These are phyloP conservation scores for Thelonectria olida DNA, from an alignment of 2,329 filamentous ascomycete genomes.

Conservation along the genomic window DNA sequence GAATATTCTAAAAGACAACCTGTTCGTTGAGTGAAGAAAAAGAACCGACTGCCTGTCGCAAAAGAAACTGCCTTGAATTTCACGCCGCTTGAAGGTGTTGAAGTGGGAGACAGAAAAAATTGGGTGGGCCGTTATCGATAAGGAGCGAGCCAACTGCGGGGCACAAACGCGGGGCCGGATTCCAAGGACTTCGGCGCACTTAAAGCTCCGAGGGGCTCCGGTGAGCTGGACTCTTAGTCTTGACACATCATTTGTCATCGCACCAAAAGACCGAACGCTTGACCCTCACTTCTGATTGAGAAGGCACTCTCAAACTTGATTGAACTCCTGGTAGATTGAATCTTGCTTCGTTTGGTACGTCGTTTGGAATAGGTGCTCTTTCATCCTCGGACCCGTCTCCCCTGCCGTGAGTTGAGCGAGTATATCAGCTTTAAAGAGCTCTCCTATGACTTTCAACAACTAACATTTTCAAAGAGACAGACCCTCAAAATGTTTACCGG, in stretches of 20 bases:
- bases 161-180: conserved; percentile 30
- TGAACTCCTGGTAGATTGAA: not conserved
- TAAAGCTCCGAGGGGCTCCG: conserved; percentile 10
- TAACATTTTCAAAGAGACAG: not conserved
- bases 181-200: conserved; percentile 8
- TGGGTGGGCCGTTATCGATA: conserved; percentile 45
- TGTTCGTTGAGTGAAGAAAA: not conserved
- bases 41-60: conserved; percentile 3
- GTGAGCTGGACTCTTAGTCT: too few relatives aligned
- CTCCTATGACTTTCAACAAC: not conserved
- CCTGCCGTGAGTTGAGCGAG: not conserved
- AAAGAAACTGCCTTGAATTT: conserved; percentile 10
- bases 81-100: conserved; percentile 31
- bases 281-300: not conserved
- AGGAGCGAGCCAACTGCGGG: conserved; percentile 36
- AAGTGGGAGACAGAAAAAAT: conserved; percentile 42
- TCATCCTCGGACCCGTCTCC: not conserved
- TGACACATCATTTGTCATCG: conserved; percentile 39
- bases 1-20: not conserved
- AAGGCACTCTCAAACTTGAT: not conserved
- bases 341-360: not conserved
- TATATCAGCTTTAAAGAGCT: not conserved
- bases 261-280: not conserved
- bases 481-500: conserved; percentile 87
- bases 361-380: not conserved